phyloP scores from a whole-genome alignment of 106 monocot species.

The Vanilla planifolia region DNA sequence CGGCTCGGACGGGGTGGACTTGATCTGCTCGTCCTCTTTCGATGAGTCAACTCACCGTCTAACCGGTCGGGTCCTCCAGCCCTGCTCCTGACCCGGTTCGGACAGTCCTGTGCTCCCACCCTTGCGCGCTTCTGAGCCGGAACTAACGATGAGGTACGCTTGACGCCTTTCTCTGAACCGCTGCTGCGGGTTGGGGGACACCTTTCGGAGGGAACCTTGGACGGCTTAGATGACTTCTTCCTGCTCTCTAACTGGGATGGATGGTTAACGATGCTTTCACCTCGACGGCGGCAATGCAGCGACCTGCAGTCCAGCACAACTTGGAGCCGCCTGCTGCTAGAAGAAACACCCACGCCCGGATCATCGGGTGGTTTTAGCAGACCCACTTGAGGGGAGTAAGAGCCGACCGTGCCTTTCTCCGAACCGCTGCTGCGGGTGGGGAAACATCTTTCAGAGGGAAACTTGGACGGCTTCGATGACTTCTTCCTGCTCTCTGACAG shows the following conservation, averaged over 20 bases:
- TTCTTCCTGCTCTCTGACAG: background rate
- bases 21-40: background rate
- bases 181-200: background rate
- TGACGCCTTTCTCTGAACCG: background rate
- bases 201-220: no score
- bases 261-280: background rate
- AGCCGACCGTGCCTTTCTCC: slow-evolving; percentile 3
- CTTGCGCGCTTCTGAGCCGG: slow-evolving; percentile 14
- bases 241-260: background rate
- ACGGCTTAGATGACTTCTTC: background rate
- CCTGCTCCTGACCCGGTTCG: background rate
- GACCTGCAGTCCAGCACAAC: no score
- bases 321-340: no score
- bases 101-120: background rate
- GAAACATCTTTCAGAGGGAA: no score
- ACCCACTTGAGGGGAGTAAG: no score
- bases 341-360: no score
- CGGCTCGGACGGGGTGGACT: background rate
- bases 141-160: slow-evolving; percentile 5
- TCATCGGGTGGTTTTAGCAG: no score
- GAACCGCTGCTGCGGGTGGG: background rate
- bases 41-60: slow-evolving; percentile 8
- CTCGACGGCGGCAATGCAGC: background rate
- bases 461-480: background rate
- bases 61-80: background rate